These are phyloP conservation scores for Epichloe uncinata DNA, from an alignment of 2,329 filamentous ascomycete species.

Conservation along the genomic window DNA sequence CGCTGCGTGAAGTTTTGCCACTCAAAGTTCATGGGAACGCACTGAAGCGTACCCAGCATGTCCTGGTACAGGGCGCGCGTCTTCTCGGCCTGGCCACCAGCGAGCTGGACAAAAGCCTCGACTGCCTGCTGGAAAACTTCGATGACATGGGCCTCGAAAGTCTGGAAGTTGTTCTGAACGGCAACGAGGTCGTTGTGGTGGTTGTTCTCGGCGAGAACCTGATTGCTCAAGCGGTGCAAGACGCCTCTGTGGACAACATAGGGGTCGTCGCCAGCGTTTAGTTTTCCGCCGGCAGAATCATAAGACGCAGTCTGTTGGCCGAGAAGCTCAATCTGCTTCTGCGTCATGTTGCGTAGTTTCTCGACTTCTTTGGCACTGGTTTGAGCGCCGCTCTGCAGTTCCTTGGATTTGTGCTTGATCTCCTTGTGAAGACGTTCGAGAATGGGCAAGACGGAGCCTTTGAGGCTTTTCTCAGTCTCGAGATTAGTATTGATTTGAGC, in stretches of 20 bases:
- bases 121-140: conserved; percentile 71
- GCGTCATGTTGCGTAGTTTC: conserved; percentile 70
- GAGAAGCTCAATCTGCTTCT: conserved; percentile 92
- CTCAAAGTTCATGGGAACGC: conserved; percentile 74
- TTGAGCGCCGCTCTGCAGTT: conserved; percentile 64
- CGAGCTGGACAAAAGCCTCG: conserved; percentile 69
- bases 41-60: conserved; percentile 64
- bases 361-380: conserved; percentile 86
- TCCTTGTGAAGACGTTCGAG: conserved; percentile 88
- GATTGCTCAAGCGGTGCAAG: conserved; percentile 72
- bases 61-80: conserved; percentile 70
- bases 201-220: conserved; percentile 91
- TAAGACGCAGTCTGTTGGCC: conserved; percentile 73
- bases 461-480: conserved; percentile 85
- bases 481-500: conserved; percentile 77
- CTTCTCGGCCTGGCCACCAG: conserved; percentile 69
- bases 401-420: conserved; percentile 93
- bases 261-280: conserved; percentile 66
- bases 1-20: conserved; percentile 76
- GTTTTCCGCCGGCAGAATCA: conserved; percentile 59
- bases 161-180: conserved; percentile 80
- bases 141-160: conserved; percentile 79
- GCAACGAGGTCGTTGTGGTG: conserved; percentile 81
- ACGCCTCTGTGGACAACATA: conserved; percentile 78
- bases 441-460: conserved; percentile 71